A percentile compares a stretch with the other conserved stretches of the same genome.
phyloP scores from a whole-genome alignment of 2,329 filamentous ascomycete genomes.

The Clonostachys rhizophaga region DNA sequence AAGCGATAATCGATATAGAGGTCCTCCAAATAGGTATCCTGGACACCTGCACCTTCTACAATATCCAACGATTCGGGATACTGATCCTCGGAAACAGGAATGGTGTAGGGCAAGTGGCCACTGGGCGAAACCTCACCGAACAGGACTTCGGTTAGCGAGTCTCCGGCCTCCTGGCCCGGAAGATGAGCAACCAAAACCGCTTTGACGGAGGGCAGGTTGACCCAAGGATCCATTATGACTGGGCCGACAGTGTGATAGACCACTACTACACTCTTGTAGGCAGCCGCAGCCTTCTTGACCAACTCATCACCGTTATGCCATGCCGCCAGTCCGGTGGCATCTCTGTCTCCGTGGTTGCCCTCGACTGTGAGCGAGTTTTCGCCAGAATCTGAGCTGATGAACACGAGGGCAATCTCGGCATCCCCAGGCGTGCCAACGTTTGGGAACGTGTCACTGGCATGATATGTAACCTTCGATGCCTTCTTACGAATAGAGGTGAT shows the following conservation, averaged over 20 bases:
- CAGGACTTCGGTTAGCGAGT: conserved; percentile 73
- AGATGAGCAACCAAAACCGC: conserved; percentile 79
- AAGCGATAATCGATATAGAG: conserved; percentile 87
- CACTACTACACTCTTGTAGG: conserved; percentile 60
- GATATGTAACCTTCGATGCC: conserved; percentile 52
- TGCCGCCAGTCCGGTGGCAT: conserved; percentile 52
- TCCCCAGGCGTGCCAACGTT: conserved; percentile 24
- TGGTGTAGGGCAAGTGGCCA: conserved; percentile 84
- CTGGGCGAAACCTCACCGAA: conserved; percentile 72
- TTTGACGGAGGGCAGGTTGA: conserved; percentile 72
- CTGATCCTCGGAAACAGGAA: conserved; percentile 64
- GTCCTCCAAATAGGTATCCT: conserved; percentile 80
- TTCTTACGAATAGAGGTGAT: conserved; percentile 42
- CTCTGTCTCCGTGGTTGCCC: conserved; percentile 69
- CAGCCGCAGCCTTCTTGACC: conserved; percentile 62
- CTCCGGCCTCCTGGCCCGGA: conserved; percentile 82
- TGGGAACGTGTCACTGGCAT: conserved; percentile 33
- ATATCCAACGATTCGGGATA: conserved; percentile 65
- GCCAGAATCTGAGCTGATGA: conserved; percentile 78
- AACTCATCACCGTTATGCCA: conserved; percentile 79
- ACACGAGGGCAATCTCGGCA: conserved; percentile 80
- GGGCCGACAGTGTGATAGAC: conserved; percentile 85
- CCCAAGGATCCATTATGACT: conserved; percentile 74
- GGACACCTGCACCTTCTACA: conserved; percentile 54
- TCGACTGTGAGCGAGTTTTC: conserved; percentile 65